Conservation (phyloP, 129 eudicot genomes). For the Erigeron canadensis region DNA sequence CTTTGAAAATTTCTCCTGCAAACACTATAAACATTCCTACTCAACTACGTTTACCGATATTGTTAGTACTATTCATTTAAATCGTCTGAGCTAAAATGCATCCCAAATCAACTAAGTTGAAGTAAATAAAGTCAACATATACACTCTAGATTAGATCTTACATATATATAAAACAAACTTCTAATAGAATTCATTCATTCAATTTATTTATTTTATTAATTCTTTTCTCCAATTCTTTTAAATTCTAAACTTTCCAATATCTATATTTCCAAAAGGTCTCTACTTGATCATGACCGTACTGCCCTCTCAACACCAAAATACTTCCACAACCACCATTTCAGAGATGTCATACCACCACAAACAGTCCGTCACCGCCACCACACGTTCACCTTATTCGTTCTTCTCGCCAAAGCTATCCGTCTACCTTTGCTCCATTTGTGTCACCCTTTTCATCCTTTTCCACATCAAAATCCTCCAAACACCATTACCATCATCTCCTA, state of each 20-base stretch:
- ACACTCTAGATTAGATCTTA: background rate
- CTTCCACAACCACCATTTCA: constrained; percentile 14
- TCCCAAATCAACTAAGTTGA: background rate
- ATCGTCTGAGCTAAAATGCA: too few species aligned
- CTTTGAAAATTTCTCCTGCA: too few species aligned
- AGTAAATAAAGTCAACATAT: background rate
- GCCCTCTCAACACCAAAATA: constrained; percentile 15
- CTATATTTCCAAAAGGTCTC: background rate
- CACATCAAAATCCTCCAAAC: constrained; percentile 63
- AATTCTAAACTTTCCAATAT: background rate
- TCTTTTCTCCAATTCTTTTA: background rate
- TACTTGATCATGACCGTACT: constrained; percentile 24
- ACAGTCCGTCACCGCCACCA: constrained; percentile 19
- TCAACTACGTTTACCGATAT: too few species aligned
- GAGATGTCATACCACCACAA: constrained; percentile 31
- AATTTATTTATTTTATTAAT: constrained; percentile 8
- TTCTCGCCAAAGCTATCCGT: constrained; percentile 58
- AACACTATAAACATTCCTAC: too few species aligned
- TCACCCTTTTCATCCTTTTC: constrained; percentile 49
- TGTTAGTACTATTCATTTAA: too few species aligned
- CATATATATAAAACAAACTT: constrained; percentile 15
- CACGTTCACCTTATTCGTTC: constrained; percentile 15
- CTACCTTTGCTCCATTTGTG: constrained; percentile 46
- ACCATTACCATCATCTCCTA: constrained; percentile 33
- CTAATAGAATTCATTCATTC: background rate